Base-by-base conservation (phyloP, 179 eudicot genomes). In the Corrigiola litoralis region DNA sequence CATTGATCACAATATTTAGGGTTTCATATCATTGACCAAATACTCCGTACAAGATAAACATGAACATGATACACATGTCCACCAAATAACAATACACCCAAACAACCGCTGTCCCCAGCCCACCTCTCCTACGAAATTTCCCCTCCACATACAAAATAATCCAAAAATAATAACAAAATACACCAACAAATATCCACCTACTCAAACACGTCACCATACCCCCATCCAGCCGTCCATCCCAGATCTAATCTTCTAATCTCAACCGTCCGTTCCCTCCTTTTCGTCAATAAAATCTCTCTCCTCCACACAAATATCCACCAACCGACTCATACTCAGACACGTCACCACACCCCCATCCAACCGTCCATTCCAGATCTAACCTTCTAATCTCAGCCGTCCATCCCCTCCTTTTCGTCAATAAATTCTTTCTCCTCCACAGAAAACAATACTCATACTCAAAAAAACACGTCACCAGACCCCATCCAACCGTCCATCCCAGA, bases 401-500 rank as follows among this genome's bases (percentile, higher is more conserved):
- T 24, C 27, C 11, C 6, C 0, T 24, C 32, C 49, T 0, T 25
- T 23, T 24, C 16, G n/a, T n/a, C n/a, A n/a, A n/a, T n/a, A 0
- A 16, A 37, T 7, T 10, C 6, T 51, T 25, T 37, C 32, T 10
- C 48, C 21, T 38, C 47, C 48, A 46, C 51, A 29, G 12, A 58
- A 24, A 56, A 32, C 2, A 2, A 16, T 28, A n/a, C 71, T 14
- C 57, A 36, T 37, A 67, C 71, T 42, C 54, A 45, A 55, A 47
- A 10, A 58, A 28, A 5, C 4, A 12, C 71, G 13, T 60, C n/a
- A 1, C 5, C 6, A 14, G n/a, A n/a, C n/a, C 1, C 18, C 37
- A 58, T 59, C 66, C 23, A 48, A 59, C 72, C 72, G 72, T 68
- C 66, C 42, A 48, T 37, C 10, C 59, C 13, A 16, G 5, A 37